Conservation (phyloP, 495 filamentous ascomycete genomes). For the Coniosporium apollinis region DNA sequence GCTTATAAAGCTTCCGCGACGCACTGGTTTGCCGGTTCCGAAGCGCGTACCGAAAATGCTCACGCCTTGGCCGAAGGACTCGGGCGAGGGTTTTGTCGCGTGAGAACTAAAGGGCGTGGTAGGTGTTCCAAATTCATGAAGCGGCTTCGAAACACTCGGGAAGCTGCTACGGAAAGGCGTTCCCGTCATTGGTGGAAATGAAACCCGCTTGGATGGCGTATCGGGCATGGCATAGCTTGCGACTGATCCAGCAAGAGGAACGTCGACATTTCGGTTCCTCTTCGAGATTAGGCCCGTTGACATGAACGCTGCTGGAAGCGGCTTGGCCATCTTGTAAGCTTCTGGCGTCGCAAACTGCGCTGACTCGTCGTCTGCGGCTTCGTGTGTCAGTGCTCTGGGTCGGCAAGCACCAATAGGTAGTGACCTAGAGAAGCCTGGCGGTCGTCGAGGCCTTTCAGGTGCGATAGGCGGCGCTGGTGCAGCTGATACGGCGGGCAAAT, state of each 20-base stretch:
- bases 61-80: slow-evolving; percentile 48
- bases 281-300: slow-evolving; percentile 93
- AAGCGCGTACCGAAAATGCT: slow-evolving; percentile 50
- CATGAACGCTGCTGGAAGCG: slow-evolving; percentile 72
- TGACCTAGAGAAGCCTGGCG: slow-evolving; percentile 64
- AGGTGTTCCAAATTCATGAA: slow-evolving; percentile 47
- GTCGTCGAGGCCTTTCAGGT: slow-evolving; percentile 29
- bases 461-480: slow-evolving; percentile 24
- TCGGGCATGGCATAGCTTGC: slow-evolving; percentile 57
- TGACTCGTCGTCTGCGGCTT: slow-evolving; percentile 27
- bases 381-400: slow-evolving; percentile 17
- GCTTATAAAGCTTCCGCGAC: slow-evolving; percentile 61
- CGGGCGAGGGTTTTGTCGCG: slow-evolving; percentile 26
- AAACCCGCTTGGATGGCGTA: slow-evolving; percentile 82
- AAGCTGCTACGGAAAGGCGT: slow-evolving; percentile 11
- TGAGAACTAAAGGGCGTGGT: slow-evolving; percentile 46
- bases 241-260: slow-evolving; percentile 26
- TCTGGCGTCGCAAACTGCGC: slow-evolving; percentile 52
- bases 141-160: slow-evolving; percentile 34
- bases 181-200: slow-evolving; percentile 37
- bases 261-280: slow-evolving; percentile 41
- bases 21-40: slow-evolving; percentile 30
- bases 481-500: slow-evolving; percentile 62
- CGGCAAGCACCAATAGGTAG: slow-evolving; percentile 46
- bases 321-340: slow-evolving; percentile 68